A percentile compares a stretch with the other conserved stretches of the same genome.
Conservation (phyloP, 139 green algal species). For the Coelastrella sp. region DNA sequence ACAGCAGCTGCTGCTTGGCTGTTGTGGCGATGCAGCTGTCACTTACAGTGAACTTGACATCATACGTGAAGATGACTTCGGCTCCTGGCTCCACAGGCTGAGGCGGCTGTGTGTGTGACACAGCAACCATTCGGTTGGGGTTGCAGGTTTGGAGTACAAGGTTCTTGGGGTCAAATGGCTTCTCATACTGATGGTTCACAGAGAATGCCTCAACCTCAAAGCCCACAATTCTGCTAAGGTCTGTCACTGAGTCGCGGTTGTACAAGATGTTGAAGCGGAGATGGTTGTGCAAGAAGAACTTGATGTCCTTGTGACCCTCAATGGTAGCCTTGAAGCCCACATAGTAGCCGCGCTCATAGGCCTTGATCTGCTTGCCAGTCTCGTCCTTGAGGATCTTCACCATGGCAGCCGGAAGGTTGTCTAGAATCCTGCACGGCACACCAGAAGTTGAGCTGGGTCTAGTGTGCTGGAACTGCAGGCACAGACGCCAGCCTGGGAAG, state of each 20-base stretch:
- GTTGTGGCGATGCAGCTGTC: not conserved
- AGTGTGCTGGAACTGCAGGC: too few species aligned
- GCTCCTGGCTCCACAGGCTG: constrained; percentile 85
- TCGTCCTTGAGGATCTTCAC: constrained; percentile 86
- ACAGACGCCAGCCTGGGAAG: too few species aligned
- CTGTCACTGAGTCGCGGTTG: constrained; percentile 83
- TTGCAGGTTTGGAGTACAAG: constrained; percentile 93
- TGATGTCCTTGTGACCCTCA: constrained; percentile 60
- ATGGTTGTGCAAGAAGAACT: constrained; percentile 97
- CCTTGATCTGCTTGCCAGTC: constrained; percentile 81
- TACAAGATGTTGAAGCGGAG: constrained; percentile 97
- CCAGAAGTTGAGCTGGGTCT: too few species aligned
- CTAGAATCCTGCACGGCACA: constrained; percentile 87
- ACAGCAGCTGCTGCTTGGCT: too few species aligned
- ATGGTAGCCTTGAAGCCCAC: constrained; percentile 82
- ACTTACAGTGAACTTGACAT: constrained; percentile 88
- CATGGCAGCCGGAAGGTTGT: constrained; percentile 98
- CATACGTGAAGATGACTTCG: constrained; percentile 98
- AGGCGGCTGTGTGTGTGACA: constrained; percentile 79
- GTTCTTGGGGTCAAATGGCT: constrained; percentile 71
- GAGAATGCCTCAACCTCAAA: constrained; percentile 97
- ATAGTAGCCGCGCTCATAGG: constrained; percentile 95
- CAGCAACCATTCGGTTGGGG: constrained; percentile 79
- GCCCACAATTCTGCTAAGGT: constrained; percentile 93
- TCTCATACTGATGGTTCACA: constrained; percentile 94